Evolutionary conservation across 2,329 filamentous ascomycete species (phyloP).

Genomic region (Aspergillus ochraceus): DNA sequence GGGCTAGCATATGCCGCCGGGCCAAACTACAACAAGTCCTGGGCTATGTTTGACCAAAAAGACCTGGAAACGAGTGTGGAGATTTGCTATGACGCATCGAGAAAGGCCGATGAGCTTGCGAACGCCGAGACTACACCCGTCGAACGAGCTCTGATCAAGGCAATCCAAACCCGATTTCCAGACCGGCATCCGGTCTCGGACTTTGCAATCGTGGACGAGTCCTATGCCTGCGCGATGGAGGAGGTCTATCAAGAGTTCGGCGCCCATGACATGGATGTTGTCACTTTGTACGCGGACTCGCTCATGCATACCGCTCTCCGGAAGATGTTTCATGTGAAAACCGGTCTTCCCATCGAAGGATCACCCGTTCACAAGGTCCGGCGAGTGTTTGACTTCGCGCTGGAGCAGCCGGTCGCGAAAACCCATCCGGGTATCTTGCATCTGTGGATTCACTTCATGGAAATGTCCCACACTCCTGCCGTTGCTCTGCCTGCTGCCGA

Average conservation of each 20-base stretch:
- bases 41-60: constrained; percentile 57
- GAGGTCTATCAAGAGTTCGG: constrained; percentile 52
- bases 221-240: constrained; percentile 64
- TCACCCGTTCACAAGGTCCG: constrained; percentile 62
- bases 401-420: constrained; percentile 51
- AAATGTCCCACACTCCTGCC: constrained; percentile 70
- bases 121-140: constrained; percentile 50
- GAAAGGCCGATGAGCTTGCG: constrained; percentile 33
- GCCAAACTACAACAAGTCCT: no score
- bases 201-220: constrained; percentile 56
- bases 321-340: constrained; percentile 63
- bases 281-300: constrained; percentile 62
- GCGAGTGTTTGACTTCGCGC: constrained; percentile 57
- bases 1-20: no score
- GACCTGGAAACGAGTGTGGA: constrained; percentile 56
- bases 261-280: constrained; percentile 61
- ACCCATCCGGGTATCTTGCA: constrained; percentile 71
- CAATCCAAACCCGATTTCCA: constrained; percentile 64
- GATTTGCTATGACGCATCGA: constrained; percentile 40
- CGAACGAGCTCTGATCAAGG: constrained; percentile 64
- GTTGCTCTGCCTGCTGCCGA: constrained; percentile 55
- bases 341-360: constrained; percentile 55
- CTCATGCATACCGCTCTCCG: constrained; percentile 67
- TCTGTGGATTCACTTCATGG: constrained; percentile 75
- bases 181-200: constrained; percentile 49